Conservation (phyloP, 768 basidiomycete species). For the Leccinellum luteum region DNA sequence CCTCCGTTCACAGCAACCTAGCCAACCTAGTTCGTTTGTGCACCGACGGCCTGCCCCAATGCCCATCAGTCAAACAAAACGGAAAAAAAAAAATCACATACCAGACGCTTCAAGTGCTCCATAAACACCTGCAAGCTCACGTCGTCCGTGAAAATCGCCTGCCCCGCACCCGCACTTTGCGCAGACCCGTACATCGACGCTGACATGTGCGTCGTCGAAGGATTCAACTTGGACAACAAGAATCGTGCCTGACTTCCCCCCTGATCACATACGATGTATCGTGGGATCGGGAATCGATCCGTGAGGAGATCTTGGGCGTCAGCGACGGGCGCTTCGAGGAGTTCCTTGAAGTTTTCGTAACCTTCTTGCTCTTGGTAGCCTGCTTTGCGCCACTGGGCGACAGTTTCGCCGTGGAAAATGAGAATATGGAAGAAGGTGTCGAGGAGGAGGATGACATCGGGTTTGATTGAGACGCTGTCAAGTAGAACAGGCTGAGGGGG, state of each 20-base stretch:
- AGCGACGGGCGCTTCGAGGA: slow-evolving; percentile 78
- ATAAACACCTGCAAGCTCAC: slow-evolving; percentile 97
- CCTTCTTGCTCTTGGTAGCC: slow-evolving; percentile 99
- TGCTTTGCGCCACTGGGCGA: slow-evolving; percentile 97
- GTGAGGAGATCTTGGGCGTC: slow-evolving; percentile 97
- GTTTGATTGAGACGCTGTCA: slow-evolving; percentile 96
- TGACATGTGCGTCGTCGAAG: slow-evolving; percentile 97
- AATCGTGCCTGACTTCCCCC: slow-evolving; percentile 98
- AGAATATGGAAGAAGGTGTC: slow-evolving; percentile 99
- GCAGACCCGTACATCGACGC: slow-evolving; percentile 85
- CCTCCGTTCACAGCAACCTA: not conserved
- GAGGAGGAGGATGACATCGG: slow-evolving; percentile 92
- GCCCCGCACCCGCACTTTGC: slow-evolving; percentile 64
- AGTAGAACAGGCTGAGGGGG: slow-evolving; percentile 91
- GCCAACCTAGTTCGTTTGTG: slow-evolving; percentile 54
- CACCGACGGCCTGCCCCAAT: slow-evolving; percentile 55
- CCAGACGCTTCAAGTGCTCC: slow-evolving; percentile 95
- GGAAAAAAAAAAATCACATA: slow-evolving; percentile 34
- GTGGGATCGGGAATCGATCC: slow-evolving; percentile 95
- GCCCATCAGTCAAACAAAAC: slow-evolving; percentile 1
- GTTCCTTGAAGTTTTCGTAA: slow-evolving; percentile 96
- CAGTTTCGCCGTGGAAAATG: slow-evolving; percentile 97
- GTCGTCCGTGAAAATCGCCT: slow-evolving; percentile 98
- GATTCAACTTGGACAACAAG: slow-evolving; percentile 93
- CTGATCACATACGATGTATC: slow-evolving; percentile 97